These are phyloP conservation scores for Flueggea neowawraea DNA, from an alignment of 441 rosid genomes.

Conservation along the genomic window DNA sequence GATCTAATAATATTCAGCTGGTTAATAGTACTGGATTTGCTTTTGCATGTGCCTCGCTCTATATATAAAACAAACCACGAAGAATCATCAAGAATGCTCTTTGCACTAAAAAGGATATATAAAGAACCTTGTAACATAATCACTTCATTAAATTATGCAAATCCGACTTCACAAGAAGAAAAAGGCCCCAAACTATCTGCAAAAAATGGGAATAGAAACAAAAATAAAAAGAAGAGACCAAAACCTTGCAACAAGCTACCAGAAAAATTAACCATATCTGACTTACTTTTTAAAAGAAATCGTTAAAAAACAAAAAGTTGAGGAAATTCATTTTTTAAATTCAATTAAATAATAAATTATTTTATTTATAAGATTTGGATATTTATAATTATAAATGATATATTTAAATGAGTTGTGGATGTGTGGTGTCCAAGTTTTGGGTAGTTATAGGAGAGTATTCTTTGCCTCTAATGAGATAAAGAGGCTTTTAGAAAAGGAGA, in stretches of 20 bases:
- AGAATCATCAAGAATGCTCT: not conserved
- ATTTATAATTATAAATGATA: no score
- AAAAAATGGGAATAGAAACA: not conserved
- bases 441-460: conserved; percentile 16
- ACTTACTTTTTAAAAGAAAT: no score
- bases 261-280: not conserved
- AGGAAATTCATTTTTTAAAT: no score
- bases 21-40: no score
- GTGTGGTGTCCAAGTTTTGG: no score
- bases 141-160: no score
- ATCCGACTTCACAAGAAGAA: no score
- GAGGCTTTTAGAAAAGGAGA: conserved; percentile 8
- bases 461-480: conserved; percentile 29
- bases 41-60: not conserved
- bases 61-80: not conserved
- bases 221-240: not conserved
- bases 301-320: no score
- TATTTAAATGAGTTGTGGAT: no score
- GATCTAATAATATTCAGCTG: not conserved
- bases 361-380: no score
- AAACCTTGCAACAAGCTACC: not conserved
- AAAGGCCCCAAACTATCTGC: not conserved
- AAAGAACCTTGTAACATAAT: no score
- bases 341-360: no score
- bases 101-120: not conserved